Conservation (phyloP, 2,329 filamentous ascomycete genomes). For the Xylaria digitata region DNA sequence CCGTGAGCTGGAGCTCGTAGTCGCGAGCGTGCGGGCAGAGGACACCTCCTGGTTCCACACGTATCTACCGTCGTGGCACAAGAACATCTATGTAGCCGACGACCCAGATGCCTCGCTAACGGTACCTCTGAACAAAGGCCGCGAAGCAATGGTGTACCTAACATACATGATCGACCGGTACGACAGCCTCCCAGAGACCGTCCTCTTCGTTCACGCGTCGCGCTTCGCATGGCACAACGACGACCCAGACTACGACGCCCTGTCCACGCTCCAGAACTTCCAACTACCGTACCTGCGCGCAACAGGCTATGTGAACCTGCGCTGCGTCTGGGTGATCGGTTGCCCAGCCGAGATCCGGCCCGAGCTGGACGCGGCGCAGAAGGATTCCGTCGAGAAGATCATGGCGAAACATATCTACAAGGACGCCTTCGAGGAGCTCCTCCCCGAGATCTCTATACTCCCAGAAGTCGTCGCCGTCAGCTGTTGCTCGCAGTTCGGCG, state of each 20-base stretch:
- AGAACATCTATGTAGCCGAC: slow-evolving; percentile 67
- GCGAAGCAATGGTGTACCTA: slow-evolving; percentile 65
- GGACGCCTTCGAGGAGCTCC: slow-evolving; percentile 56
- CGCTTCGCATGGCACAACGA: slow-evolving; percentile 67
- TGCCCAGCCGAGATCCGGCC: slow-evolving; percentile 63
- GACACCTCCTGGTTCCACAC: slow-evolving; percentile 56
- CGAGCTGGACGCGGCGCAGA: slow-evolving; percentile 51
- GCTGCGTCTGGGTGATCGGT: slow-evolving; percentile 69
- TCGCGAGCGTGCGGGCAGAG: slow-evolving; percentile 49
- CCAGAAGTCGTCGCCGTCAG: slow-evolving; percentile 64
- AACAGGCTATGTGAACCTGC: slow-evolving; percentile 69
- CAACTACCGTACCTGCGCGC: slow-evolving; percentile 62
- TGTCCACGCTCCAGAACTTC: slow-evolving; percentile 61
- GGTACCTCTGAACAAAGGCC: slow-evolving; percentile 62
- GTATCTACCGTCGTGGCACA: slow-evolving; percentile 59
- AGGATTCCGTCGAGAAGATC: slow-evolving; percentile 52
- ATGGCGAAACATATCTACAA: slow-evolving; percentile 58
- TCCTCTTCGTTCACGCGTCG: slow-evolving; percentile 60
- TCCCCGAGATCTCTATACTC: slow-evolving; percentile 54
- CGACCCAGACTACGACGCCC: slow-evolving; percentile 65
- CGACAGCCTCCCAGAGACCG: slow-evolving; percentile 56
- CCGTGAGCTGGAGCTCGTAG: slow-evolving; percentile 48
- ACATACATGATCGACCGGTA: slow-evolving; percentile 64
- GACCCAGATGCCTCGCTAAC: slow-evolving; percentile 59
- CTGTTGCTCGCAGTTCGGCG: slow-evolving; percentile 75